Base-by-base conservation (phyloP, 2,329 filamentous ascomycete species). In the Amesomyces nigricolor region DNA sequence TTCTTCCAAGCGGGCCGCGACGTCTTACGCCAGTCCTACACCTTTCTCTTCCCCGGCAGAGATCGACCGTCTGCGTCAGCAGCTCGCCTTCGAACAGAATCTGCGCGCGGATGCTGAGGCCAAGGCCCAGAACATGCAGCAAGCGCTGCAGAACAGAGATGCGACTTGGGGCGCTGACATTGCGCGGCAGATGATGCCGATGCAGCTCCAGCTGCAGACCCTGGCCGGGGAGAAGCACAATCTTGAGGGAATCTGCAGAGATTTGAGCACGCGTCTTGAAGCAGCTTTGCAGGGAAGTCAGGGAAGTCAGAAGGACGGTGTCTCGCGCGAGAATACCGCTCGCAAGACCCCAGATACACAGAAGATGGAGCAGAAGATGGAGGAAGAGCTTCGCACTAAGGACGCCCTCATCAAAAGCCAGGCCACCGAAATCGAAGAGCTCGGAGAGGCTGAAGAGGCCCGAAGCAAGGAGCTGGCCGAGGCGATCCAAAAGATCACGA, bases 171-270 rank as follows among this genome's bases (percentile, higher is more conserved):
- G n/a, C 1, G 49, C 54, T 10, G 45, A 49, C 4, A 3, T 52
- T 38, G 50, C 49, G 1, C 39, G 39, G 2, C 44, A 56, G 8
- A 40, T 17, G 2, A 39, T 35, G 11, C 53, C 47, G 3, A 17
- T 55, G 11, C 47, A 55, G n/a, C 22, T 43, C 16, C 38, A 55
- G 43, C 10, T 51, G 6, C 44, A 56, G 30, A 45, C 13, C 1
- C 10, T 56, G 1, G 29, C 32, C 7, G 17, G 17, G 13, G 49
- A 53, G 13, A 56, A 45, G 13, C 42, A 35, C 1, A 13, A 17
- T 3, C 13, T 56, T 3, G 44, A 51, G 2, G 14, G 16, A 6
- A 11, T 22, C 2, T 22, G 10, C 30, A 19, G 39, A 9, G 46
- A 46, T 4, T 30, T 54, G 4, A 8, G 44, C 10, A 4, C 10